Conservation (phyloP, 1,284 basidiomycete genomes). For the Apiotrichum veenhuisii region DNA sequence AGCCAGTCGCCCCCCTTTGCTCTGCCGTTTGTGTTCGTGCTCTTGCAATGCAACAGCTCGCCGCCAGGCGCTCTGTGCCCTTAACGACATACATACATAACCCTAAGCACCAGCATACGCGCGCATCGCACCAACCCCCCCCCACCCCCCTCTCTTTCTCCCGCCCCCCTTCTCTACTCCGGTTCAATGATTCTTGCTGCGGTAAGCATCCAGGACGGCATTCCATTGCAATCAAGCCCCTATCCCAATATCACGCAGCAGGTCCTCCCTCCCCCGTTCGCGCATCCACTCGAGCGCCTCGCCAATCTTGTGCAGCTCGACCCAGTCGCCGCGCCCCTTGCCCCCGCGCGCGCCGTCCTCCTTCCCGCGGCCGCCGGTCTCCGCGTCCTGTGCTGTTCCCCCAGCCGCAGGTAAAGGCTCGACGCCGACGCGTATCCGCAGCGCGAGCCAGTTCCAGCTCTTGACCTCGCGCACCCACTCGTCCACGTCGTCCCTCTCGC, state of each 20-base stretch:
- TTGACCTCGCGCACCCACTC: conserved; percentile 66
- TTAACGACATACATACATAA: no score
- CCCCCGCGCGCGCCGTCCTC: conserved; percentile 33
- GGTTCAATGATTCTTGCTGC: no score
- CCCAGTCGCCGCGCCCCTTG: conserved; percentile 43
- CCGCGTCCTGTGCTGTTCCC: conserved; percentile 9
- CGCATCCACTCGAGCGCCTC: conserved; percentile 67
- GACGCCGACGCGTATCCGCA: conserved; percentile 57
- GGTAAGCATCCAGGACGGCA: no score
- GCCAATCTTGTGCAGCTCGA: conserved; percentile 64
- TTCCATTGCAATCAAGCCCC: no score
- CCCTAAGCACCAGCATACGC: no score
- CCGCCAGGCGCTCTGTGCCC: no score
- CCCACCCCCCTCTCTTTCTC: no score
- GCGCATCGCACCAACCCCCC: no score
- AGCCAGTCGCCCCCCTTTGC: no score
- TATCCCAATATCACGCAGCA: conserved; percentile 63
- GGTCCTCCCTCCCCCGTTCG: conserved; percentile 54
- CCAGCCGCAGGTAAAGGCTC: conserved; percentile 23
- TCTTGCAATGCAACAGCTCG: no score
- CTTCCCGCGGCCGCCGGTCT: conserved; percentile 22
- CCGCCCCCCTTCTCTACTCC: no score
- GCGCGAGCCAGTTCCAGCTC: conserved; percentile 71
- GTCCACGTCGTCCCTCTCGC: conserved; percentile 55
- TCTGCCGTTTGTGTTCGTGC: no score